These are phyloP conservation scores for Cucurbita moschata DNA, from an alignment of 306 rosid species.

Conservation along the genomic window DNA sequence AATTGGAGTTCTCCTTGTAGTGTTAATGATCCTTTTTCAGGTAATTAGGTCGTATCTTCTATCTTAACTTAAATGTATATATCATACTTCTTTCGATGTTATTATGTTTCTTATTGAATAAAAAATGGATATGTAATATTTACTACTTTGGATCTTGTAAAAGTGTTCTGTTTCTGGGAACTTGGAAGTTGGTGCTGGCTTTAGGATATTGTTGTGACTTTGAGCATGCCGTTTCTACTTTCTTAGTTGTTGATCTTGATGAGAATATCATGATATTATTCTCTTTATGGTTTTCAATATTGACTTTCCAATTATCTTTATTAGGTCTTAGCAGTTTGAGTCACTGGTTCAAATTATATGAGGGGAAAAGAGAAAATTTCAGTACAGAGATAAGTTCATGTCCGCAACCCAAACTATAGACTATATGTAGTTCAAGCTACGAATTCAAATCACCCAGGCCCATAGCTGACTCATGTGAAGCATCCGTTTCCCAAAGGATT, in stretches of 20 bases:
- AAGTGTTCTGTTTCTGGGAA: not conserved
- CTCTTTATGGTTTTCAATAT: not conserved
- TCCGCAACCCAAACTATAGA: not conserved
- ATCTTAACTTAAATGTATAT: not conserved
- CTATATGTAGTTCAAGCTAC: not conserved
- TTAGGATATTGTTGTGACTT: not conserved
- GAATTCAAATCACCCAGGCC: not conserved
- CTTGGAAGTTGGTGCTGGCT: not conserved
- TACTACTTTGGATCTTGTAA: not conserved
- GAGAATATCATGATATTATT: not conserved
- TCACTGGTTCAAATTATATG: not conserved
- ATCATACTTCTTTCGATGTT: not conserved
- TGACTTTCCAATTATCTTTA: not conserved
- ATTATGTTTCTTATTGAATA: not conserved
- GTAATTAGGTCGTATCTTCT: conserved; percentile 18
- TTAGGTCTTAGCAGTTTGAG: not conserved
- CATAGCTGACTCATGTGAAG: not conserved
- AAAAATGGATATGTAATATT: not conserved
- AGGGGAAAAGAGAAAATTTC: not conserved
- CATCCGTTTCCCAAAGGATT: not conserved
- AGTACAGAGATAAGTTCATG: not conserved
- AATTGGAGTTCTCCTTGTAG: conserved; percentile 63
- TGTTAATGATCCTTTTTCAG: conserved; percentile 82
- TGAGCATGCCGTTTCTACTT: not conserved
- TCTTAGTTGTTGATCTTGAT: not conserved